phyloP scores from a whole-genome alignment of 345 rosid species.

The Sapria himalayana region DNA sequence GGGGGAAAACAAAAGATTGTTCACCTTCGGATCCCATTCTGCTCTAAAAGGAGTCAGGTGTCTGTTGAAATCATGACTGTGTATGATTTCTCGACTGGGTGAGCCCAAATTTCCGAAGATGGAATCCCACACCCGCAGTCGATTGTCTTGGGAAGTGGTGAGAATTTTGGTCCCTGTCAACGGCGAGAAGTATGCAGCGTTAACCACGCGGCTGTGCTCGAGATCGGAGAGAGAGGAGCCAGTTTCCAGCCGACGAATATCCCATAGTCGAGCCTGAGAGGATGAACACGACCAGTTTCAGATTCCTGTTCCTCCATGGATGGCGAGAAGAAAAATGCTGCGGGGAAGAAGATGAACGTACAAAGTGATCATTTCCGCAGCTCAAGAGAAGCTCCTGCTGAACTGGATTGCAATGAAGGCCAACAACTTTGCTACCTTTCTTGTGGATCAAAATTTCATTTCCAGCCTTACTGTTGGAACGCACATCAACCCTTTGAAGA shows the following conservation, averaged over 20 bases:
- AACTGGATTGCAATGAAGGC: slow-evolving; percentile 86
- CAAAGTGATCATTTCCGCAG: slow-evolving; percentile 94
- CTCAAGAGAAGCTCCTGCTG: slow-evolving; percentile 80
- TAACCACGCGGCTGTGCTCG: slow-evolving; percentile 71
- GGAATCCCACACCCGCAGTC: slow-evolving; percentile 81
- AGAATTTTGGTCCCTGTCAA: slow-evolving; percentile 67
- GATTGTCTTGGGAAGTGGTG: slow-evolving; percentile 81
- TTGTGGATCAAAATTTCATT: slow-evolving; percentile 63
- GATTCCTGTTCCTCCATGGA: background rate
- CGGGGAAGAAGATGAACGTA: slow-evolving; percentile 6
- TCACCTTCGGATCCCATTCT: slow-evolving; percentile 99
- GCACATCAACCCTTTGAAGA: slow-evolving; percentile 60
- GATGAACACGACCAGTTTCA: slow-evolving; percentile 5
- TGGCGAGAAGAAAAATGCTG: background rate
- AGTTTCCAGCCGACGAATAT: slow-evolving; percentile 51
- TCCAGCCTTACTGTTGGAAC: slow-evolving; percentile 33
- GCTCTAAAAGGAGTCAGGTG: slow-evolving; percentile 86
- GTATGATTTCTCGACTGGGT: slow-evolving; percentile 94
- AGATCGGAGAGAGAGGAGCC: slow-evolving; percentile 41
- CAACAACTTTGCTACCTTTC: slow-evolving; percentile 81
- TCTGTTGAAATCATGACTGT: slow-evolving; percentile 91
- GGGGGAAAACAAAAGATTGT: background rate
- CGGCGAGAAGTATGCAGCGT: slow-evolving; percentile 93
- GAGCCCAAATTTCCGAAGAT: slow-evolving; percentile 54
- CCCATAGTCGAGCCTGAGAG: slow-evolving; percentile 85